A percentile compares a stretch with the other conserved stretches of the same genome.
Conservation (phyloP, 1,139 yeast species). For the Candida sojae region DNA sequence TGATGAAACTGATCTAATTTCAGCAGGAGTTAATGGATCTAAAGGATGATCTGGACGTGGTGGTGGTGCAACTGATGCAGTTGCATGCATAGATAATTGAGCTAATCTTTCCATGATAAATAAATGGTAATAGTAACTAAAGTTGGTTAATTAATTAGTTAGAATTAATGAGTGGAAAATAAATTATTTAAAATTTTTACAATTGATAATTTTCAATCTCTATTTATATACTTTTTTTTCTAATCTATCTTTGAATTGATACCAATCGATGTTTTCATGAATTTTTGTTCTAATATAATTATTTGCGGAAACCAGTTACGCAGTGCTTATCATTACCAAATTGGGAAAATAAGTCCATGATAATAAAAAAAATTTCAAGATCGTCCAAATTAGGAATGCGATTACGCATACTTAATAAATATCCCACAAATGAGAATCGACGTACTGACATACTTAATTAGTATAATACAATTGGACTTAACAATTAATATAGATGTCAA, state of each 20-base stretch:
- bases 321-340: background rate
- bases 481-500: too few species aligned
- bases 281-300: background rate
- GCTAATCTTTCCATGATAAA: conserved; percentile 61
- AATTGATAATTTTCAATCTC: background rate
- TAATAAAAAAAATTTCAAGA: background rate
- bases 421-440: too few species aligned
- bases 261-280: background rate
- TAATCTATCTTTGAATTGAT: too few species aligned
- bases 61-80: conserved; percentile 56
- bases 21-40: conserved; percentile 67
- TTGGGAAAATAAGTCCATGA: background rate
- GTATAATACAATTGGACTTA: too few species aligned
- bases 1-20: conserved; percentile 42
- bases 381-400: background rate
- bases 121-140: background rate
- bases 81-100: conserved; percentile 65
- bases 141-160: background rate
- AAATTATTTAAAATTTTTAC: background rate
- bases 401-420: background rate
- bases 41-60: conserved; percentile 64
- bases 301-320: background rate
- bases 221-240: background rate
- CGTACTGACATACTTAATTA: too few species aligned
- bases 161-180: background rate